Conservation (phyloP, 2,329 filamentous ascomycete species). For the Scedosporium boydii region DNA sequence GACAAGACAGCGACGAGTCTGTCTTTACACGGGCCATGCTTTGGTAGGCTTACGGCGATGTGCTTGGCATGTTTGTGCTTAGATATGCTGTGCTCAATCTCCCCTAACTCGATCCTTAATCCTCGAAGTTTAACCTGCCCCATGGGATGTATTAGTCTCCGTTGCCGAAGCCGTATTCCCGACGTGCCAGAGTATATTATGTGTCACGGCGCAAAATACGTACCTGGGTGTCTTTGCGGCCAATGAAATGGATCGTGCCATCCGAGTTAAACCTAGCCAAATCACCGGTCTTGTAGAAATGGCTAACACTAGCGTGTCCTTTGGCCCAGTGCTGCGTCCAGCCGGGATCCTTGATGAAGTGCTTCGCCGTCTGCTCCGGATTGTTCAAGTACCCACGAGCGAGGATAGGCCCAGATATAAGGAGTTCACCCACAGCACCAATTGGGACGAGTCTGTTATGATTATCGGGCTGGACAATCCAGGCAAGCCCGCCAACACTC, state of each 20-base stretch:
- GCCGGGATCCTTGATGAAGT: slow-evolving; percentile 44
- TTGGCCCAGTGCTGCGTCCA: slow-evolving; percentile 34
- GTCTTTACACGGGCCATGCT: slow-evolving; percentile 16
- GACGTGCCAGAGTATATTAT: too few species aligned
- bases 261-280: slow-evolving; percentile 30
- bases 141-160: too few species aligned
- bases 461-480: slow-evolving; percentile 10
- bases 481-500: slow-evolving; percentile 4
- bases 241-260: slow-evolving; percentile 31
- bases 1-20: background rate
- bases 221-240: slow-evolving; percentile 38
- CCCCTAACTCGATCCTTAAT: slow-evolving; percentile 39
- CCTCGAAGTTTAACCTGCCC: slow-evolving; percentile 45
- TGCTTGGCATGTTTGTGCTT: slow-evolving; percentile 47
- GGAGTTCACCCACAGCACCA: slow-evolving; percentile 11
- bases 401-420: slow-evolving; percentile 11
- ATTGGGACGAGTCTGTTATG: slow-evolving; percentile 10
- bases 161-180: too few species aligned
- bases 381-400: slow-evolving; percentile 9
- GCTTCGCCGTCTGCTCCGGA: slow-evolving; percentile 21
- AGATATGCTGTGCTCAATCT: slow-evolving; percentile 33
- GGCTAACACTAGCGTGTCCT: background rate
- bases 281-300: slow-evolving; percentile 38
- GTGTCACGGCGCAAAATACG: too few species aligned
- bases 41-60: slow-evolving; percentile 23